Percentiles rank a stretch among this genome's conserved stretches.
Conservation (phyloP, 2,329 filamentous ascomycete species). For the Botrytis aclada region DNA sequence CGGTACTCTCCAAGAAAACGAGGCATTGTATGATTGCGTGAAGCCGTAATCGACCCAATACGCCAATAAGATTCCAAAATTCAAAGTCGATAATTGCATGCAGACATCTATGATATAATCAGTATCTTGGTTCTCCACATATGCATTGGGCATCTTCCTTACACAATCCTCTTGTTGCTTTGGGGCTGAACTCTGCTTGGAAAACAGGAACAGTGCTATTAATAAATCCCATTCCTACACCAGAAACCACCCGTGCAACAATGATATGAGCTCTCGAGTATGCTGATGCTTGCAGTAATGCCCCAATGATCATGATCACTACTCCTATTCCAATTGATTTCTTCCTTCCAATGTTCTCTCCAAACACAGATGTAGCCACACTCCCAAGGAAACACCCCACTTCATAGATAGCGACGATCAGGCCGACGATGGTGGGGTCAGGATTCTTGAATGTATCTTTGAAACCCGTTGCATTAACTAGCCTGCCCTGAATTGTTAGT, state of each 20-base stretch:
- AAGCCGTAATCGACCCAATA: conserved; percentile 61
- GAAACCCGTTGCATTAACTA: conserved; percentile 43
- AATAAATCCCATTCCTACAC: conserved; percentile 46
- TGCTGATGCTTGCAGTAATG: conserved; percentile 42
- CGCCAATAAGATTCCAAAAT: conserved; percentile 55
- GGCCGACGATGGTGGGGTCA: conserved; percentile 42
- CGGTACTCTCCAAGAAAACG: conserved; percentile 57
- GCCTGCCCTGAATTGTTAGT: conserved; percentile 7
- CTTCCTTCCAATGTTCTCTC: conserved; percentile 52
- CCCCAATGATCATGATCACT: conserved; percentile 55
- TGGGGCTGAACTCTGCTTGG: conserved; percentile 47
- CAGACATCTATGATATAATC: conserved; percentile 40
- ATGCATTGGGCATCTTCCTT: neutral
- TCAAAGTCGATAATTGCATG: conserved; percentile 47
- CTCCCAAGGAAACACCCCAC: conserved; percentile 52
- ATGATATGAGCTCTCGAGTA: conserved; percentile 52
- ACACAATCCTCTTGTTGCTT: conserved; percentile 40
- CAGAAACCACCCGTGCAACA: conserved; percentile 47
- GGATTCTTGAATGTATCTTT: conserved; percentile 43
- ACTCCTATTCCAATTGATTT: conserved; percentile 55
- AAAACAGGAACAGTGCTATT: conserved; percentile 52
- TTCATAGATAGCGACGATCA: conserved; percentile 49
- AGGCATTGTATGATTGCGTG: conserved; percentile 48
- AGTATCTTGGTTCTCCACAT: neutral
- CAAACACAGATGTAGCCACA: conserved; percentile 47